phyloP scores from a whole-genome alignment of 441 rosid species.

The Populus hybrid region DNA sequence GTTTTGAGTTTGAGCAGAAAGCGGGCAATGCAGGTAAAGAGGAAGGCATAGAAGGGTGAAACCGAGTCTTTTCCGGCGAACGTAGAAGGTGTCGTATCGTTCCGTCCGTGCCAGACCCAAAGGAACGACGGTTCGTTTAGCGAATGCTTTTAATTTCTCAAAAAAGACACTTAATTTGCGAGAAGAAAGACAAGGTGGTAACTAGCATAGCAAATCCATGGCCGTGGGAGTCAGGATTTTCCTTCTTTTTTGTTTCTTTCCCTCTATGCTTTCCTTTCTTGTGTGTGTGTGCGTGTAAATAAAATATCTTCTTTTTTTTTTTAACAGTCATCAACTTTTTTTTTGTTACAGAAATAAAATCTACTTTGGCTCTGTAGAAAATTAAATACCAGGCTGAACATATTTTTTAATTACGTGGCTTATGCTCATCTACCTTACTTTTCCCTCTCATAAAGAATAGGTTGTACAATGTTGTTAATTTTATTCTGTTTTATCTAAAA shows the following conservation, averaged over 20 bases:
- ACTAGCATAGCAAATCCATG: background rate
- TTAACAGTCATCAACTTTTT: no score
- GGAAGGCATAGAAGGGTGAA: constrained; percentile 11
- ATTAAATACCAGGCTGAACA: no score
- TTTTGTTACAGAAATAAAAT: no score
- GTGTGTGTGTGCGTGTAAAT: no score
- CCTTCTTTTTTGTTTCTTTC: background rate
- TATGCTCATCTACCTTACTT: no score
- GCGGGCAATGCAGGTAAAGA: constrained; percentile 29
- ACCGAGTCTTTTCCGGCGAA: background rate
- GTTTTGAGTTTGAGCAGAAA: constrained; percentile 5
- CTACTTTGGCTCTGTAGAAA: no score
- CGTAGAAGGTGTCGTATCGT: background rate
- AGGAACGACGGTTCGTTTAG: background rate
- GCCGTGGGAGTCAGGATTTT: background rate
- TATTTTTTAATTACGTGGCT: no score
- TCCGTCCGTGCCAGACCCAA: background rate
- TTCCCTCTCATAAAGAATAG: no score
- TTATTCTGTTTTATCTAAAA: no score
- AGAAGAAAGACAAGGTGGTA: background rate
- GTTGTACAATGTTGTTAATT: no score
- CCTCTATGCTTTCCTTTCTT: background rate
- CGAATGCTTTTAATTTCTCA: background rate
- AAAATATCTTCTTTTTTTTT: no score
- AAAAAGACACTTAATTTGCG: background rate